A percentile compares a stretch with the other conserved stretches of the same genome.
Evolutionary conservation across 2,329 filamentous ascomycete species (phyloP).

Genomic region (Cordyceps pruinosa): DNA sequence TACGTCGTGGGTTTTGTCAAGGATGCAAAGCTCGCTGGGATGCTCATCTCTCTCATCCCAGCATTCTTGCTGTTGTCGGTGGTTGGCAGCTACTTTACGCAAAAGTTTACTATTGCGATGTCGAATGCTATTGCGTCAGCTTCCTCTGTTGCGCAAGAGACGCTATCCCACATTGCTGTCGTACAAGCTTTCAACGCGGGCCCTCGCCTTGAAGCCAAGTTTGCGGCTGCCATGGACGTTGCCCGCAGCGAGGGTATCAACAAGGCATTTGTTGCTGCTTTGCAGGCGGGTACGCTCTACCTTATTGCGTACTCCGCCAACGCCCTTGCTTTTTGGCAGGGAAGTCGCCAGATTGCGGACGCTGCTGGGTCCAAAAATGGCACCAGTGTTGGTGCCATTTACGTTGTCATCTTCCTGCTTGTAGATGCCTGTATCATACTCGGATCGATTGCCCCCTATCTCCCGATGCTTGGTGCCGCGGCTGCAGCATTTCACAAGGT

Average conservation of each 20-base stretch:
- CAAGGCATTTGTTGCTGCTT: constrained; percentile 49
- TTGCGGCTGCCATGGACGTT: constrained; percentile 43
- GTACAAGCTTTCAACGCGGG: constrained; percentile 59
- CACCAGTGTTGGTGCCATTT: constrained; percentile 42
- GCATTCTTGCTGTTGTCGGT: constrained; percentile 55
- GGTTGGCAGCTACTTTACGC: constrained; percentile 46
- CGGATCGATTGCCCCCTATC: constrained; percentile 54
- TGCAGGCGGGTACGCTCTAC: constrained; percentile 55
- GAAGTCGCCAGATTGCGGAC: constrained; percentile 44
- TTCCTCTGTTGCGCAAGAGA: constrained; percentile 56
- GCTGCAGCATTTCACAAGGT: constrained; percentile 53
- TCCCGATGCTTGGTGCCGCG: constrained; percentile 54
- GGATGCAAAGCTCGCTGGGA: constrained; percentile 53
- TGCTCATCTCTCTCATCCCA: constrained; percentile 56
- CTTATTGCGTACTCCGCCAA: constrained; percentile 63
- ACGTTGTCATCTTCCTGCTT: constrained; percentile 58
- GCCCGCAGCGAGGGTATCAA: constrained; percentile 48
- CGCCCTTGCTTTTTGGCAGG: constrained; percentile 62
- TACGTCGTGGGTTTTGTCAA: constrained; percentile 63
- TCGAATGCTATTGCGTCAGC: constrained; percentile 49
- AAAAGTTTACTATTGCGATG: constrained; percentile 43
- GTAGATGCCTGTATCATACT: constrained; percentile 57
- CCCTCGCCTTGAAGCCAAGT: constrained; percentile 51
- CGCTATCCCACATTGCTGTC: constrained; percentile 51
- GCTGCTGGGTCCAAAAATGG: constrained; percentile 27